A percentile compares a stretch with the other conserved stretches of the same genome.
Conservation (phyloP, 371 early-diverging fungal genomes). For the Umbelopsis sp. region DNA sequence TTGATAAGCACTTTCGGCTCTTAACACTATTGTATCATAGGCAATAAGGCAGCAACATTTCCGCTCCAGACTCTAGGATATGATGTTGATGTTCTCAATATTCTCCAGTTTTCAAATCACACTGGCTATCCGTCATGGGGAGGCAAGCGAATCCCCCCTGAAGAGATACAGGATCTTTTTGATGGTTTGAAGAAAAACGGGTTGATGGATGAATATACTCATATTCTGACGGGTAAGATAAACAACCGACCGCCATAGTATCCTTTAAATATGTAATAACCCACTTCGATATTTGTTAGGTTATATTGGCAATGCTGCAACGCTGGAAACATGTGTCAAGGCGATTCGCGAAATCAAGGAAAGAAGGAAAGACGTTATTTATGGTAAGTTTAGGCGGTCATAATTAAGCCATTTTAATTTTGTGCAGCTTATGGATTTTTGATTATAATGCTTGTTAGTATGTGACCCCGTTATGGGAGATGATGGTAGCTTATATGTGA, state of each 20-base stretch:
- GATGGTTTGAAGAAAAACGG: constrained; percentile 77
- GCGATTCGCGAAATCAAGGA: constrained; percentile 56
- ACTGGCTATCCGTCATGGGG: constrained; percentile 83
- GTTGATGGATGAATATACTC: constrained; percentile 72
- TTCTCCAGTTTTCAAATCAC: constrained; percentile 94
- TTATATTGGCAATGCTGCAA: constrained; percentile 80
- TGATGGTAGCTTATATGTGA: constrained; percentile 83
- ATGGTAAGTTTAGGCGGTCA: constrained; percentile 36
- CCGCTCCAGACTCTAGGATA: constrained; percentile 89
- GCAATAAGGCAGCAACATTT: constrained; percentile 88
- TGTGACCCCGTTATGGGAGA: constrained; percentile 96
- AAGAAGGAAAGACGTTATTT: constrained; percentile 49
- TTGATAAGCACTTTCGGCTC: not conserved
- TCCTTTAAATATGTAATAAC: not conserved
- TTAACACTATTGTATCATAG: constrained; percentile 30
- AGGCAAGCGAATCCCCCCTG: constrained; percentile 67
- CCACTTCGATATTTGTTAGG: constrained; percentile 41
- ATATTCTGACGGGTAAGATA: constrained; percentile 73
- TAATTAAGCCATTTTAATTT: not conserved
- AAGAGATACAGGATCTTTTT: constrained; percentile 69
- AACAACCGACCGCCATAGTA: not conserved
- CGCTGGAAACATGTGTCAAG: constrained; percentile 61
- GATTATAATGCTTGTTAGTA: constrained; percentile 45
- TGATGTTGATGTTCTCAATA: constrained; percentile 92
- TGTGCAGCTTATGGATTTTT: not conserved